Base-by-base conservation (phyloP, 1,139 yeast genomes). In the Pichia sp. region DNA sequence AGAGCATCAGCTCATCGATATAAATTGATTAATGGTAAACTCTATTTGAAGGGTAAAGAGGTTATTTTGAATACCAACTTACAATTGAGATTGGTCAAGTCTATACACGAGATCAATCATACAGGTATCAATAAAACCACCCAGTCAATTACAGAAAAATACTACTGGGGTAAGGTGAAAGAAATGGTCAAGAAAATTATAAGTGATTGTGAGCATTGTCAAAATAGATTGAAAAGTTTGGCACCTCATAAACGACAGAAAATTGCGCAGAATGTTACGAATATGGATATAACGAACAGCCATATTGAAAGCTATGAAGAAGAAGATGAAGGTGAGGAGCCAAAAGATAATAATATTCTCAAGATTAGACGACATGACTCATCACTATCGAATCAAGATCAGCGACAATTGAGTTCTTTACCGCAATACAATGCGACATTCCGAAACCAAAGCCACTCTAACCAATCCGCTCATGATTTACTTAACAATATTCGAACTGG, bases 121-220 rank as follows among this genome's bases (percentile, higher is more conserved):
- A 33, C 42, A 27, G 97, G 97, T n/a, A 87, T 92, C 49, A 92
- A 92, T 64, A 85, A 82, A 56, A 82, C 95, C 1, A 88, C 97
- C 0, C 69, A 92, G 0, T 67, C 74, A 35, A 78, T 92, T 27
- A 76, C 94, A 1, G 94, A 85, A 52, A 75, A 77, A 53, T 92
- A 83, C 56, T 95, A 87, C 61, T 92, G 97, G 97, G 77, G 88
- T 1, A 75, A 95, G 42, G 85, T 92, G 51, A 90, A 92, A 63
- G 88, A 80, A 51, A 87, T 96, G 0, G 96, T 86, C 0, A 81
- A 85, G 0, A 78, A 80, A 37, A 94, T 87, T 1, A 81, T 90
- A 43, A 73, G 83, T 48, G 76, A 79, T 48, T 92, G 98, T 60
- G 69, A 75, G 1, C 82, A 79, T 46, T 90, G 97, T 63, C 11